Percentiles rank a stretch among this genome's conserved stretches.
Conservation (phyloP, 2,329 filamentous ascomycete genomes). For the Fusarium mexicanum region DNA sequence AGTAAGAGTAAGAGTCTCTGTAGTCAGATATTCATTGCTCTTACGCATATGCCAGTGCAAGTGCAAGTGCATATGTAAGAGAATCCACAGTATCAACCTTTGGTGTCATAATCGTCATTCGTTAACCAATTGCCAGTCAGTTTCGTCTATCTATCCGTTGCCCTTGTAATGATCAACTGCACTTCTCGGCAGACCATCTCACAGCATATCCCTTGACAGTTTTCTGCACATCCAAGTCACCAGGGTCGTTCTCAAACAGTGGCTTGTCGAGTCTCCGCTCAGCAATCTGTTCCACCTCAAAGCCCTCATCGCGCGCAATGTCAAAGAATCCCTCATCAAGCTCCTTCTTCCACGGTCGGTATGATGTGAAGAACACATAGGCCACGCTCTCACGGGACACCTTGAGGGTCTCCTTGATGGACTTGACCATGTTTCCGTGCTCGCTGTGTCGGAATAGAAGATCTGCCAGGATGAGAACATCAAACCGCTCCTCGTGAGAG, state of each 20-base stretch:
- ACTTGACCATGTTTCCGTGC: slow-evolving; percentile 79
- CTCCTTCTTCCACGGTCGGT: slow-evolving; percentile 87
- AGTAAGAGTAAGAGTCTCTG: not conserved
- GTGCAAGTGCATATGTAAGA: not conserved
- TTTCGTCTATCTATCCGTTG: slow-evolving; percentile 4
- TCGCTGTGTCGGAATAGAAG: slow-evolving; percentile 92
- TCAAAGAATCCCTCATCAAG: slow-evolving; percentile 91
- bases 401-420: slow-evolving; percentile 74
- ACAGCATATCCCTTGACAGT: slow-evolving; percentile 85
- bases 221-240: slow-evolving; percentile 81
- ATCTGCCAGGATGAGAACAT: slow-evolving; percentile 87
- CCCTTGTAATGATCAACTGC: slow-evolving; percentile 8
- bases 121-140: slow-evolving; percentile 11
- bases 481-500: slow-evolving; percentile 63
- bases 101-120: slow-evolving; percentile 31
- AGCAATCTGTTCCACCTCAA: slow-evolving; percentile 80
- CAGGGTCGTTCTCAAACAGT: slow-evolving; percentile 89
- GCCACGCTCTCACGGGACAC: slow-evolving; percentile 66
- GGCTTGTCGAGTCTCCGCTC: slow-evolving; percentile 86
- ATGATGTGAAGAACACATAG: slow-evolving; percentile 93
- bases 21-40: not conserved
- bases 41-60: not conserved
- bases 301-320: slow-evolving; percentile 73
- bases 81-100: not conserved
- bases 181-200: slow-evolving; percentile 64